Base-by-base conservation (phyloP, 2,329 filamentous ascomycete genomes). In the Metarhizium anisopliae region DNA sequence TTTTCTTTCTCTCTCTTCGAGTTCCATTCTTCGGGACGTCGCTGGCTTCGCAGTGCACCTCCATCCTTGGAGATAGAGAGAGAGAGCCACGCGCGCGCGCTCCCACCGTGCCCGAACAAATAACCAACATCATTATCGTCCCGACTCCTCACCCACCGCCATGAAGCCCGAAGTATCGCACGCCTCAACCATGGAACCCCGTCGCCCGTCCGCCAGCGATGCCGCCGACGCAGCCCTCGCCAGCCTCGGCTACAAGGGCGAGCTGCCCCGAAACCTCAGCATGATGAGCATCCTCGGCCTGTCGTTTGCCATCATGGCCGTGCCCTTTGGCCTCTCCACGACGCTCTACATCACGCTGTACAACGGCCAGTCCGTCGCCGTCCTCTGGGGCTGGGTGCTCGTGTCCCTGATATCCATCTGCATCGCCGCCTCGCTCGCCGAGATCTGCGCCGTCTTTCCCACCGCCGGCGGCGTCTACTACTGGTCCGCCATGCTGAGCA, bases 331-430 rank as follows among this genome's bases (percentile, higher is more conserved):
- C 29, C 69, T 79, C 50, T 74, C 76, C 32, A 77, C 76, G 16
- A 78, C 75, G 10, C 69, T 79, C 55, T 71, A 70, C 59, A 70
- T 78, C 53, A 74, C 75, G 36, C 74, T 93, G 51, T 84, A 86
- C n/a, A 86, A 83, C 54, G 89, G 89, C 53, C 87, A 89, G 1
- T 80, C 85, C 38, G 84, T 82, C n/a, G 81, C 84, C 58, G 82
- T 91, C 43, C 79, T 92, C 58, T 93, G 86, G 85, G 89, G 88
- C 29, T 74, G 86, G 70, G 55, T 71, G 36, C 75, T 82, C 18
- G 81, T 83, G 35, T 82, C 84, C 50, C 66, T 89, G 58, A 89
- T 87, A 72, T 90, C 89, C 60, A 65, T 90, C 50, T 88, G 84
- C 65, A 79, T 90, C 58, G 85, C 86, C 30, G 80, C 84, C 13